phyloP scores from a whole-genome alignment of 2,329 filamentous ascomycete genomes.

The Lasiodiplodia hormozganensis region DNA sequence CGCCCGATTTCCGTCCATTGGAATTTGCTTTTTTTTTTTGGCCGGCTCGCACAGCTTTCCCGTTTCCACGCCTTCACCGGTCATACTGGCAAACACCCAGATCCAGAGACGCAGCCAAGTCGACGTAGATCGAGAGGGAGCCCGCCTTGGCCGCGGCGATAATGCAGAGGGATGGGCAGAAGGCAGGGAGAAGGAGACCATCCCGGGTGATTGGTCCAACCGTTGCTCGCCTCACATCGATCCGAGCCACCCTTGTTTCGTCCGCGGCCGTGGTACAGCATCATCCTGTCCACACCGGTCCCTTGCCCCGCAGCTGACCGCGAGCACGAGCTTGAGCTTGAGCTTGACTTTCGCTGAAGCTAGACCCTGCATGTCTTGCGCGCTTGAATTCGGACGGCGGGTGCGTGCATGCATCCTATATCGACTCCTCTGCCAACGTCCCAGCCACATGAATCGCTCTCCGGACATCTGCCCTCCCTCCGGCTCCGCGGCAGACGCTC shows the following conservation, averaged over 20 bases:
- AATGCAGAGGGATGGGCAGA: background rate
- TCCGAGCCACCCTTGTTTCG: background rate
- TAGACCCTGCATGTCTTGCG: conserved; percentile 22
- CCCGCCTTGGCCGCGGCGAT: background rate
- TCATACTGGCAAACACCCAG: background rate
- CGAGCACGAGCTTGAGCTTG: conserved; percentile 6
- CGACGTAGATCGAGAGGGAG: no score
- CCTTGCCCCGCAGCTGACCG: background rate
- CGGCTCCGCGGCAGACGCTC: background rate
- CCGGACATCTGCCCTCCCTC: background rate
- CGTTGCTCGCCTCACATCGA: background rate
- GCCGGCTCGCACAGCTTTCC: background rate
- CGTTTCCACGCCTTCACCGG: background rate
- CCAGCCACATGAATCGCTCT: background rate
- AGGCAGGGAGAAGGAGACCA: background rate
- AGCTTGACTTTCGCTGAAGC: background rate
- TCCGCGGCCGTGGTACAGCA: background rate
- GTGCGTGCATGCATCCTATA: conserved; percentile 2
- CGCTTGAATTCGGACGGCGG: background rate
- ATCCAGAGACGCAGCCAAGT: background rate
- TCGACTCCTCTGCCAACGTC: background rate
- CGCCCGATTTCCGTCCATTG: background rate
- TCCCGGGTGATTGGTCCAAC: background rate
- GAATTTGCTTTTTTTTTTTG: background rate
- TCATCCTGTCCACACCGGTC: background rate